Evolutionary conservation across 2,329 filamentous ascomycete species (phyloP), one percentile per base, ranked within the genome.

Genomic region (Aspergillus viridinutans): DNA sequence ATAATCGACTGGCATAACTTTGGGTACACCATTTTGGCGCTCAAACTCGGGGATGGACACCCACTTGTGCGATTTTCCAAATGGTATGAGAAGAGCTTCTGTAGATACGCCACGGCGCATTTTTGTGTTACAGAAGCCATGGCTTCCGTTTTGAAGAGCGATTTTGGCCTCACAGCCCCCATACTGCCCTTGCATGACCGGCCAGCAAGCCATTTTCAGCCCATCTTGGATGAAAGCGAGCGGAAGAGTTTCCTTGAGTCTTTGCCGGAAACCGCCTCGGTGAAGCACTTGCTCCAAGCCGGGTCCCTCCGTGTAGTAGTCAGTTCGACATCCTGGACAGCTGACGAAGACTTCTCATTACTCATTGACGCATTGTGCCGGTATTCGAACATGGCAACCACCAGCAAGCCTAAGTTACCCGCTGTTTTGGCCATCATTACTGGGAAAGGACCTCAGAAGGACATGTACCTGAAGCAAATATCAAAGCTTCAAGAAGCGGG

Each of bases 1-100:
- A 81, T 97, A 59, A 89, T 97, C 55, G 94, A 99, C 78, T 99
- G 94, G 94, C 94, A 99, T 79, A 99, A 99, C 75, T 97, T 97
- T 74, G 94, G 93, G 64, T 96, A 93, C 81, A 93, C 91, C 8
- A 96, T 99, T 65, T 84, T 99, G 3, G 89, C 83, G 1, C 74
- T 88, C 50, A 87, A 86, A 60, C 77, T 89, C 1, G 84, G 85
- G 0, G 61, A 76, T 1, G 73, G 70, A 5, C 90, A 95, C 68
- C 88, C 88, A 0, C 82, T 97, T n/a, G 91, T 97, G 8, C 81
- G 76, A 28, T 70, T 95, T 8, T 90, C 93, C 25, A 86, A 85
- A 61, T 81, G 81, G 69, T 97, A 97, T 69, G 94, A 99, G 75
- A 83, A 80, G 40, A 72, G 81, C 14, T 84, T 96, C 43, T 88